Evolutionary conservation across 2,329 filamentous ascomycete genomes (phyloP).

Genomic region (Lomentospora prolificans): DNA sequence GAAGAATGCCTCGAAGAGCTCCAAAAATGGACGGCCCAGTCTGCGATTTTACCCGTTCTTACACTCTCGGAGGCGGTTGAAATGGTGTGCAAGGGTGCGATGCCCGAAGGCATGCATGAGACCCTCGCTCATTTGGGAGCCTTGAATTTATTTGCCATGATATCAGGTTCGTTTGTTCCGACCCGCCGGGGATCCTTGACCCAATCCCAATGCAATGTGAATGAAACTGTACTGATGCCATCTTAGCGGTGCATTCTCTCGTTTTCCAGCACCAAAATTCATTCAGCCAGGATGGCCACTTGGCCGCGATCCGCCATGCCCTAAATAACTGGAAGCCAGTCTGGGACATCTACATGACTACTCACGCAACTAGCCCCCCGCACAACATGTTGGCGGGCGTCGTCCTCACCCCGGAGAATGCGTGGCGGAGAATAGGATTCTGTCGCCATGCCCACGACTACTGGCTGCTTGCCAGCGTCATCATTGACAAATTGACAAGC

Average conservation of each 20-base stretch:
- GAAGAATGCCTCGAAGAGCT: slow-evolving; percentile 21
- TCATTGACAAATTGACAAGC: slow-evolving; percentile 18
- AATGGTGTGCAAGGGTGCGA: slow-evolving; percentile 15
- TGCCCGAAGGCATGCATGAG: slow-evolving; percentile 12
- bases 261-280: slow-evolving; percentile 27
- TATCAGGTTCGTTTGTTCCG: background rate
- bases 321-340: slow-evolving; percentile 18
- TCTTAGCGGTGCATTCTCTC: slow-evolving; percentile 19
- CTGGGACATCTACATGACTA: slow-evolving; percentile 16
- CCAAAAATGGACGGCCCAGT: slow-evolving; percentile 17
- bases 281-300: slow-evolving; percentile 19
- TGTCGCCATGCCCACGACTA: slow-evolving; percentile 22
- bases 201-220: no score
- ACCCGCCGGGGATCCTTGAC: no score
- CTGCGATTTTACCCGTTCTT: slow-evolving; percentile 15
- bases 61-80: slow-evolving; percentile 17
- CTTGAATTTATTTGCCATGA: slow-evolving; percentile 18
- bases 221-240: no score
- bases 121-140: slow-evolving; percentile 15
- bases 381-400: slow-evolving; percentile 13
- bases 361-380: slow-evolving; percentile 10
- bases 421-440: slow-evolving; percentile 26
- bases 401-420: slow-evolving; percentile 13
- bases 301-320: slow-evolving; percentile 19
- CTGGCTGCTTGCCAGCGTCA: slow-evolving; percentile 24